Evolutionary conservation across 2,329 filamentous ascomycete species (phyloP), one percentile per base, ranked within the genome.

Genomic region (Stachybotrys chlorohalonatus): DNA sequence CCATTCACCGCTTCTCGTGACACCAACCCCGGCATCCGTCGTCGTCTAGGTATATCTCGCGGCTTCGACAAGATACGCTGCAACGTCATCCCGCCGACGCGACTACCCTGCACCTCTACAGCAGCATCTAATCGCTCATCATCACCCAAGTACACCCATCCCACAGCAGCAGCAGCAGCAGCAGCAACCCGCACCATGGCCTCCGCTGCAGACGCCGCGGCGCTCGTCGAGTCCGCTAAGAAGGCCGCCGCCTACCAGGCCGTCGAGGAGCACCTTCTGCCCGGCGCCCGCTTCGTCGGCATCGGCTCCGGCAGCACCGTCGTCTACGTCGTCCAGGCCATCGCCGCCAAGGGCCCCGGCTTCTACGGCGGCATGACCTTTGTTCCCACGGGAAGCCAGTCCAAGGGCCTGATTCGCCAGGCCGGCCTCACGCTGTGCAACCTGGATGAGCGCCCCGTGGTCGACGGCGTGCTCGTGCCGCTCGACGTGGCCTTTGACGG

Each of bases 401-500:
- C 88, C 48, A 90, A 90, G 62, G 87, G 91, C 63, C 83, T 96
- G 53, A 95, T 99, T 65, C 81, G 90, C 58, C 75, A 80, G 51
- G 89, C 90, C 17, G 89, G 90, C 2, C 76, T 97, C 54, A 83
- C 81, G 30, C 84, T 94, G 11, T 83, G 91, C 54, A 84, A 85
- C 61, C 89, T 95, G 63, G 87, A 93, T 65, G 83, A 87, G 57
- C 75, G 95, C 15, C 86, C 88, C 1, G 68, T 66, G 16, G 63
- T 66, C 11, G 56, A 64, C 45, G 73, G 71, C 59, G 63, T 62
- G 55, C 72, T 74, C 39, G 70, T 75, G n/a, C 70, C 73, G 49
- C 80, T 99, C 31, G 93, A 97, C 65, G 87, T 97, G 16, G 89
- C 89, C 52, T 99, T 99, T 68, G 94, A 99, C 67, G 94, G 94